Evolutionary conservation across 2,329 filamentous ascomycete species (phyloP).

Genomic region (Cadophora luteo-olivacea): DNA sequence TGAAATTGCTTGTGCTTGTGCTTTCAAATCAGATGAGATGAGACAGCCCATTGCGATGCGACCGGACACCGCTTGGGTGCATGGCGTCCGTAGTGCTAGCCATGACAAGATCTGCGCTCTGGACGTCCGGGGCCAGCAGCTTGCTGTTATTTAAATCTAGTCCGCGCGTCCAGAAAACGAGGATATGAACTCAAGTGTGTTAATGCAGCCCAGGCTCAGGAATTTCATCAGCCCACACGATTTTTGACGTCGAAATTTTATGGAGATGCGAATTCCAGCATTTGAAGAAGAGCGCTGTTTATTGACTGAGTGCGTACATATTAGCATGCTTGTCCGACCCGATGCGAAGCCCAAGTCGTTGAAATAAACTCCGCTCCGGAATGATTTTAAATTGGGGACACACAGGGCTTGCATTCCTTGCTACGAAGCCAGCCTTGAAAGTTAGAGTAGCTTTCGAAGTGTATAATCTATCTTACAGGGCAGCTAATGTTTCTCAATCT

Average conservation of each 20-base stretch:
- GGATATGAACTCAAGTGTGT: no score
- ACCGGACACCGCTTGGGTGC: neutral
- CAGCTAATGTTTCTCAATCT: no score
- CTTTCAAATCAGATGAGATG: conserved; percentile 9
- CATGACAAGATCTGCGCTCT: neutral
- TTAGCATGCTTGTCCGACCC: conserved; percentile 3
- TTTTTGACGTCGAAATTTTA: neutral
- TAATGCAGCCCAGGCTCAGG: no score
- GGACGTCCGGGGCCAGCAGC: neutral
- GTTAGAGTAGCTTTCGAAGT: no score
- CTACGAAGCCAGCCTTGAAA: no score
- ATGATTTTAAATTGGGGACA: neutral
- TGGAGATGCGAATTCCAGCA: neutral
- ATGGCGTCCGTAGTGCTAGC: neutral
- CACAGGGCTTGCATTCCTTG: no score
- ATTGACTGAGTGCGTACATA: neutral
- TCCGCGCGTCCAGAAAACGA: no score
- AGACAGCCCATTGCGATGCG: neutral
- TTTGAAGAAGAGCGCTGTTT: neutral
- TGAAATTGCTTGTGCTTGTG: neutral
- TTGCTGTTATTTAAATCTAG: no score
- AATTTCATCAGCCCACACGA: neutral
- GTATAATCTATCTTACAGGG: no score
- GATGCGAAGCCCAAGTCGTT: neutral
- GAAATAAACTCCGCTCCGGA: conserved; percentile 6